Evolutionary conservation across 2,329 filamentous ascomycete species (phyloP), one percentile per base, ranked within the genome.

Genomic region (Teratosphaeria epicoccoides): DNA sequence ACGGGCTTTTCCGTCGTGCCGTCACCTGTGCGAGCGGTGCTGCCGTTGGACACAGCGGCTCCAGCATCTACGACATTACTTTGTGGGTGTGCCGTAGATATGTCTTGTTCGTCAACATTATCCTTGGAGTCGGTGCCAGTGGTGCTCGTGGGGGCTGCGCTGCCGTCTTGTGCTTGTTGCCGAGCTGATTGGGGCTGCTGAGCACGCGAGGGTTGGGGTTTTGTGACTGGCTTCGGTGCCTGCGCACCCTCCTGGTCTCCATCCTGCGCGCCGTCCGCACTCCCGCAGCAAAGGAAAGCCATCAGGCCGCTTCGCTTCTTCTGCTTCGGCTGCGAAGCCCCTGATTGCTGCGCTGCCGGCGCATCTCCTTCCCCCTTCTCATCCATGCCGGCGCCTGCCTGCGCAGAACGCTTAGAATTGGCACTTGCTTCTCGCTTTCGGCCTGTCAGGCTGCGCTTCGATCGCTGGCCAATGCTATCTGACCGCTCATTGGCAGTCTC

Each of bases 211-310:
- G 69, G 62, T 43, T 68, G 68, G 20, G 68, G 55, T 49, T 66
- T 68, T 49, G 62, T 64, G 20, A 67, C 62, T 47, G 70, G 69
- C 60, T 73, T 75, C 20, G 69, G 66, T 40, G 71, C 70, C 55
- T 73, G 70, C 24, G 67, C 71, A 37, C 79, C 75, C 52, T 80
- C 73, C 53, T 78, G 76, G 49, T 76, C 76, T 52, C 71, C 74
- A 47, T 80, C 69, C 5, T 80, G 77, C 14, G 76, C 75, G 57
- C 79, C 75, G 56, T 84, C 82, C 47, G 82, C 80, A 40, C 81
- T 76, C 51, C 74, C 76, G 66, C 84, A 87, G 71, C 84, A 88
- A 53, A 88, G 73, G 50, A 87, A 76, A 11, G 71, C 65, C 10
- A 75, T 60, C 26, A 75, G 59, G 14, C 67, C 68, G 22, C 67